phyloP scores from a whole-genome alignment of 352 stramenopile species.

The Globisporangium middletonii region DNA sequence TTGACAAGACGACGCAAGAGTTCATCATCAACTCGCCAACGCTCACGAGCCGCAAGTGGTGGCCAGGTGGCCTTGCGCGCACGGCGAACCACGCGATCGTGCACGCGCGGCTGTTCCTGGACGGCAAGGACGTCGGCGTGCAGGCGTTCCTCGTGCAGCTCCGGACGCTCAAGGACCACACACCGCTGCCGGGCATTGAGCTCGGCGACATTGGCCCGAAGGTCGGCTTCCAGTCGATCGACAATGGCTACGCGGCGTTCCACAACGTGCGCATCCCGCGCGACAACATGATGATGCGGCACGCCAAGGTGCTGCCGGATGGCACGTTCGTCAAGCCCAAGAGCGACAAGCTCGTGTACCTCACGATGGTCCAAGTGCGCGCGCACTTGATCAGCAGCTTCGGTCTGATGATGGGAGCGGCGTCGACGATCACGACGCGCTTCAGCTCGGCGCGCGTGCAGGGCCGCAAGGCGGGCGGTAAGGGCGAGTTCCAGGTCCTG shows the following conservation, averaged over 20 bases:
- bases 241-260: slow-evolving; percentile 90
- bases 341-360: slow-evolving; percentile 69
- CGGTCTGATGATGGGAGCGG: slow-evolving; percentile 69
- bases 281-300: slow-evolving; percentile 49
- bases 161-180: slow-evolving; percentile 70
- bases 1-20: too few relatives aligned
- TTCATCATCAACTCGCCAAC: slow-evolving; percentile 77
- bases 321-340: slow-evolving; percentile 56
- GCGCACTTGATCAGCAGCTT: slow-evolving; percentile 54
- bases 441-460: slow-evolving; percentile 93
- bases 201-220: slow-evolving; percentile 92
- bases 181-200: slow-evolving; percentile 82
- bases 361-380: slow-evolving; percentile 77
- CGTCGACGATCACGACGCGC: slow-evolving; percentile 90
- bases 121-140: slow-evolving; percentile 70
- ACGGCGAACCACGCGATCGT: slow-evolving; percentile 91
- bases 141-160: slow-evolving; percentile 94
- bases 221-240: slow-evolving; percentile 87
- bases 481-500: slow-evolving; percentile 87
- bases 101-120: slow-evolving; percentile 76
- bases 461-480: slow-evolving; percentile 48
- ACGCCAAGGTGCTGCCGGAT: slow-evolving; percentile 41
- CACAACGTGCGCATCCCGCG: slow-evolving; percentile 85
- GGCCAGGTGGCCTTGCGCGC: slow-evolving; percentile 69
- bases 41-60: slow-evolving; percentile 94